Base-by-base conservation (phyloP, 441 rosid genomes). In the Raphanus hybrid region DNA sequence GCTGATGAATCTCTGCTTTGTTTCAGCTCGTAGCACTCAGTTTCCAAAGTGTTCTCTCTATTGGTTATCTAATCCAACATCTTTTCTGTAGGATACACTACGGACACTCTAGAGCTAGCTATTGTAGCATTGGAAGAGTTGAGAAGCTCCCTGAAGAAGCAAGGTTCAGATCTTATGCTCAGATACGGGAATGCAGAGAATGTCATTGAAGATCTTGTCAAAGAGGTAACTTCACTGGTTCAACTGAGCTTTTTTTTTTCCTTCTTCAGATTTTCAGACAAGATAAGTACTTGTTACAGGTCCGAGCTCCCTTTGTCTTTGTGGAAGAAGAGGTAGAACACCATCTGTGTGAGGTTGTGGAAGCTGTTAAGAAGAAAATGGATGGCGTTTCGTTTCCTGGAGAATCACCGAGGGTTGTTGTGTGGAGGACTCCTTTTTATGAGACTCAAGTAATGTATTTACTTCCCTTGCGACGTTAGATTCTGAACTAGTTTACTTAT, bases 301-400 rank as follows among this genome's bases (percentile, higher is more conserved):
- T 89, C 52, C 82, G 77, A 79, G 94, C 89, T 73, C 82, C 89
- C 10, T 70, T 57, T 69, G 76, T 94, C 64, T 84, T 86, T 85
- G 84, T 84, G 32, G 97, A 94, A 83, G 90, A 86, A 72, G 98
- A 94, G 83, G 93, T 88, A 7, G 99, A 94, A 82, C 85, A 86
- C 58, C 84, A 87, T 78, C 74, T 92, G 9, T 81, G 78, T 11
- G 69, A 74, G 84, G 69, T 77, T 57, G 58, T 87, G 73, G 73
- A 72, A 6, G 69, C 32, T 69, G 90, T 91, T 37, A 87, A 83
- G 69, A 82, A 77, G 29, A 76, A 81, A n/a, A 66, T 91, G 67
- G 66, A 68, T 50, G 74, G 64, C 15, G 55, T 77, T 29, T 45
- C 84, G 65, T 71, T 76, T 58, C 15, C 20, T 23, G 86, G 86